A percentile compares a stretch with the other conserved stretches of the same genome.
These are phyloP conservation scores for Hyphopichia wangnamkhiaoensis DNA, from an alignment of 1,139 yeast species.

Conservation along the genomic window DNA sequence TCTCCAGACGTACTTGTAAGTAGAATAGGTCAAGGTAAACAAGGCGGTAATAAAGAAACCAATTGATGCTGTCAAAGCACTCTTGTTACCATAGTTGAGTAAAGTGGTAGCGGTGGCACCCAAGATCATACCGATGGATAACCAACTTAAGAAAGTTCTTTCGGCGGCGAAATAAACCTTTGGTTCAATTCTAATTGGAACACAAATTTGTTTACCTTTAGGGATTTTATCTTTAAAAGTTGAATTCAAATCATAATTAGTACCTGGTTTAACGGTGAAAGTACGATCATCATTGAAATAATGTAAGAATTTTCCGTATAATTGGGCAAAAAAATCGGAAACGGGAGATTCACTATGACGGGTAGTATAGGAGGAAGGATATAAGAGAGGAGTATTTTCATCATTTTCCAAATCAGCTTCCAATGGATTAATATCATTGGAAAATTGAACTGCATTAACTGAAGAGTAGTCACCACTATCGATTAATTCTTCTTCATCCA, in stretches of 20 bases:
- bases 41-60: conserved; percentile 88
- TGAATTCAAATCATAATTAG: conserved; percentile 63
- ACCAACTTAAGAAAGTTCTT: conserved; percentile 77
- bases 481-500: conserved; percentile 46
- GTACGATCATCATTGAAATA: conserved; percentile 66
- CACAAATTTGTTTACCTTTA: conserved; percentile 71
- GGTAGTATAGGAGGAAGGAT: conserved; percentile 36
- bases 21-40: conserved; percentile 71
- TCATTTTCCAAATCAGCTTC: conserved; percentile 45
- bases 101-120: conserved; percentile 75
- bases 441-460: conserved; percentile 47
- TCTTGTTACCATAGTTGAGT: conserved; percentile 65
- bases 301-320: conserved; percentile 41
- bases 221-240: conserved; percentile 63
- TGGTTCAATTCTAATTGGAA: conserved; percentile 82
- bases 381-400: conserved; percentile 41
- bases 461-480: conserved; percentile 38
- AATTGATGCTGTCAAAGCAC: conserved; percentile 78
- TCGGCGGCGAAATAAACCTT: conserved; percentile 85
- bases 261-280: conserved; percentile 78
- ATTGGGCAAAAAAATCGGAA: conserved; percentile 29
- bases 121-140: conserved; percentile 69
- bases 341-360: conserved; percentile 30
- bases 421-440: conserved; percentile 49
- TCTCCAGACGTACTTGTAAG: conserved; percentile 76